Base-by-base conservation (phyloP, 192 early-diverging fungal genomes). In the Coemansia sp. region DNA sequence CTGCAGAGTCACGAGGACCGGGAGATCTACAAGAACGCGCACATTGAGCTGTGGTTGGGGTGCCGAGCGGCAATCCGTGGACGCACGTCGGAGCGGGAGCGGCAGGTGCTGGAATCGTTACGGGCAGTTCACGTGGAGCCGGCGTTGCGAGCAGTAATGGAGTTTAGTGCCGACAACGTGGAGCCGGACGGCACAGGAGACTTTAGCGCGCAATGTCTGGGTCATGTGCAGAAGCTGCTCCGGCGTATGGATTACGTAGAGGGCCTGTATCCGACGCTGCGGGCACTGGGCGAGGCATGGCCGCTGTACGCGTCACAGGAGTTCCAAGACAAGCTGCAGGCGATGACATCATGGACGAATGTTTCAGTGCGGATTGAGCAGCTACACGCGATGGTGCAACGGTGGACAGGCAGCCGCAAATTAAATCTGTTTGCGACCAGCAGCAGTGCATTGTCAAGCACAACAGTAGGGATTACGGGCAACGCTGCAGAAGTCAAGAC, bases 241-340 rank as follows among this genome's bases (percentile, higher is more conserved):
- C 84, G 87, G 60, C 87, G 86, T 51, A 84, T 95, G n/a, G 90
- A 93, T 53, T 84, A 85, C 51, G 84, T 91, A 31, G 93, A 95
- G 64, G 76, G 85, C 62, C 80, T 95, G 59, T 95, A 93, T 60
- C 89, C 90, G 17, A 89, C 88, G 2, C 83, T 88, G 9, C 84
- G 80, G 5, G 81, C 79, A 2, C 83, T 93, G 64, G 78, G 81
- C 50, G 61, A 67, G 39, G 86, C 87, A 21, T 87, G 92, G 56
- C 88, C 91, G 0, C 58, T 85, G 9, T 95, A 93, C 75, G 88
- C 83, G 7, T 87, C 88, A 5, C 51, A 67, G 19, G 74, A 76
- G 33, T 92, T 93, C 64, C 90, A 93, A 67, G 70, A 76, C 5
- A 89, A 87, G 55, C 64, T 92, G 32, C 85, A 87, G 69, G 91